A percentile compares a stretch with the other conserved stretches of the same genome.
These are phyloP conservation scores for Diaporthe citri DNA, from an alignment of 2,329 filamentous ascomycete species.

Conservation along the genomic window DNA sequence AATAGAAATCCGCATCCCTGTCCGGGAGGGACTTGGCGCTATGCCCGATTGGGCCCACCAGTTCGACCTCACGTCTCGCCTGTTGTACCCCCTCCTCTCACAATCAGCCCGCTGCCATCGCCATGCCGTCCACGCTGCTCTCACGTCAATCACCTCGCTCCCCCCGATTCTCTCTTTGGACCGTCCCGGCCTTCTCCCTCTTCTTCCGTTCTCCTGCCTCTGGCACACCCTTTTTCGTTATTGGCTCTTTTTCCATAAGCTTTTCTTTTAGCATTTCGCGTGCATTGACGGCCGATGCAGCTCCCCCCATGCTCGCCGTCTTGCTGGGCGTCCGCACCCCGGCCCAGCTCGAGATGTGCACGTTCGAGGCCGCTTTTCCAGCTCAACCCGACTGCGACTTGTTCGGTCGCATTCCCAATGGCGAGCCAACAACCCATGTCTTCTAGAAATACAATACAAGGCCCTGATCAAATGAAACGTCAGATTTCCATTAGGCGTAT, in stretches of 20 bases:
- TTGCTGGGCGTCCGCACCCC: neutral
- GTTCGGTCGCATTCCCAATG: slow-evolving; percentile 36
- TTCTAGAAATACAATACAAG: slow-evolving; percentile 19
- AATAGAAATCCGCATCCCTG: neutral
- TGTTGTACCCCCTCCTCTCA: slow-evolving; percentile 30
- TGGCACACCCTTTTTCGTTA: slow-evolving; percentile 32
- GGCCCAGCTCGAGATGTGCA: slow-evolving; percentile 24
- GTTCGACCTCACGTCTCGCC: slow-evolving; percentile 32
- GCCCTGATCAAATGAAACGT: slow-evolving; percentile 10
- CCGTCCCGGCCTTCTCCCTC: slow-evolving; percentile 40
- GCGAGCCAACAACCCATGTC: slow-evolving; percentile 40
- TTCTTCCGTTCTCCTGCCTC: slow-evolving; percentile 32
- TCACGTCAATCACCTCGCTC: slow-evolving; percentile 35
- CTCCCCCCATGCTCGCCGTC: slow-evolving; percentile 4
- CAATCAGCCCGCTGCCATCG: slow-evolving; percentile 19
- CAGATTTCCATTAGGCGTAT: neutral
- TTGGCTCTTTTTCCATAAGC: slow-evolving; percentile 29
- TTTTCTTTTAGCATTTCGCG: slow-evolving; percentile 6
- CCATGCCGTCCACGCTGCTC: slow-evolving; percentile 29
- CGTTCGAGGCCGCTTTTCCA: slow-evolving; percentile 23
- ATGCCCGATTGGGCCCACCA: slow-evolving; percentile 18
- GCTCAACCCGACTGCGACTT: slow-evolving; percentile 20
- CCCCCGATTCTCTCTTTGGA: slow-evolving; percentile 31
- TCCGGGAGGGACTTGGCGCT: slow-evolving; percentile 4
- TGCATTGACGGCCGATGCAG: slow-evolving; percentile 28